Conservation (phyloP, 1,284 basidiomycete species). For the Rhodotorula mucilaginosa region DNA sequence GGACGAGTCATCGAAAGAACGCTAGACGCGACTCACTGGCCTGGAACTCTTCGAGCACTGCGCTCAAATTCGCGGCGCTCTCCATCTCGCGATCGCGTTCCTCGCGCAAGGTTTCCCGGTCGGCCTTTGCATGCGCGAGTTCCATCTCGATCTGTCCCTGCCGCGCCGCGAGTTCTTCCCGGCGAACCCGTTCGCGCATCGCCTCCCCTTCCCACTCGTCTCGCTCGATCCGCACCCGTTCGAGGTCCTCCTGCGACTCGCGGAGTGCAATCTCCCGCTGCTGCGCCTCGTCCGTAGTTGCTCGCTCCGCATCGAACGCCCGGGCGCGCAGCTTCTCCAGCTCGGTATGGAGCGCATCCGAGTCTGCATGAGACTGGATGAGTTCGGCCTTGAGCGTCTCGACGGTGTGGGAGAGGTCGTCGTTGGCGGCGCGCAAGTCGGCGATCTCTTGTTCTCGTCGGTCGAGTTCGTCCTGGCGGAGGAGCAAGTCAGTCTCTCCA, state of each 20-base stretch:
- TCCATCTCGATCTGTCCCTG: conserved; percentile 64
- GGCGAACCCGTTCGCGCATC: conserved; percentile 67
- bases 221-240: conserved; percentile 74
- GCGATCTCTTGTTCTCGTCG: conserved; percentile 76
- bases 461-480: conserved; percentile 85
- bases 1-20: too few relatives aligned
- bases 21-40: conserved; percentile 57
- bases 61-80: conserved; percentile 78
- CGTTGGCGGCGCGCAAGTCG: conserved; percentile 69
- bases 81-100: conserved; percentile 69
- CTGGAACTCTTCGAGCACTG: conserved; percentile 93
- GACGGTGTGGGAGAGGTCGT: conserved; percentile 61
- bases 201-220: conserved; percentile 84
- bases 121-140: conserved; percentile 56
- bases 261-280: conserved; percentile 75
- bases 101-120: conserved; percentile 58
- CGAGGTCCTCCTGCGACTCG: conserved; percentile 75
- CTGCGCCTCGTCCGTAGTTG: conserved; percentile 62
- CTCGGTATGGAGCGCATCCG: conserved; percentile 65
- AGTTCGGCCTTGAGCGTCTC: conserved; percentile 76
- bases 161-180: conserved; percentile 64
- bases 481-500: not conserved
- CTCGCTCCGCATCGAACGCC: conserved; percentile 47
- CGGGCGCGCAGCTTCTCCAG: conserved; percentile 57
- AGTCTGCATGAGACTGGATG: conserved; percentile 67